phyloP scores from a whole-genome alignment of 345 rosid genomes.

The Cardamine chenopodiifolia region DNA sequence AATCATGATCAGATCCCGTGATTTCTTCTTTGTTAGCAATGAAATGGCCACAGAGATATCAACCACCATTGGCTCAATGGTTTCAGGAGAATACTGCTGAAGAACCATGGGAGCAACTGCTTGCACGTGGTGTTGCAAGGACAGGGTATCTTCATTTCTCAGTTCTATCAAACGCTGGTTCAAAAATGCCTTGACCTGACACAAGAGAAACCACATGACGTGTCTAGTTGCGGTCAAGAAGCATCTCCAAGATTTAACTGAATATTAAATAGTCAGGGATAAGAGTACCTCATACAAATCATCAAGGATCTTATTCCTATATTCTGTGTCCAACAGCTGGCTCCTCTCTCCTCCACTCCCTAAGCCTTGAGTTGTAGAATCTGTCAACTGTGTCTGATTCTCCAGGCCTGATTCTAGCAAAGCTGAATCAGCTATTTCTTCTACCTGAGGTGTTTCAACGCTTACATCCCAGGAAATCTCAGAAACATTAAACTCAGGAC shows the following conservation, averaged over 20 bases:
- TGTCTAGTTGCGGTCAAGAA: conserved; percentile 24
- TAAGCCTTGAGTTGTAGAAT: conserved; percentile 43
- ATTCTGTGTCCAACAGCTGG: conserved; percentile 85
- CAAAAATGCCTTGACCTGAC: conserved; percentile 85
- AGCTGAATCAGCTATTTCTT: conserved; percentile 56
- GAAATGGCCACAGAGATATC: conserved; percentile 68
- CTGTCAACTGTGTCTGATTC: conserved; percentile 46
- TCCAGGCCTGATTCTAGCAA: conserved; percentile 31
- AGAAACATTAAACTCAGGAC: conserved; percentile 52
- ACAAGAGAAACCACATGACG: conserved; percentile 24
- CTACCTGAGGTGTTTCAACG: conserved; percentile 87
- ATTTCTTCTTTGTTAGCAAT: conserved; percentile 80
- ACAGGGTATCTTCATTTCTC: conserved; percentile 71
- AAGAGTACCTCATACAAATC: conserved; percentile 81
- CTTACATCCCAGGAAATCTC: conserved; percentile 90
- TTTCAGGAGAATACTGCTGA: conserved; percentile 85
- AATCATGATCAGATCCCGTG: conserved; percentile 84
- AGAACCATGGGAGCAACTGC: conserved; percentile 88
- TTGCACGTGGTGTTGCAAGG: conserved; percentile 92
- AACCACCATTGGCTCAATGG: conserved; percentile 67
- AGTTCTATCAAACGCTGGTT: conserved; percentile 76
- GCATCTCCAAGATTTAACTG: neutral
- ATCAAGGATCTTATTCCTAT: conserved; percentile 87
- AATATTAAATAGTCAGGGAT: neutral
- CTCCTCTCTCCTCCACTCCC: conserved; percentile 63